A percentile compares a stretch with the other conserved stretches of the same genome.
These are phyloP conservation scores for Pichia ethanolica DNA, from an alignment of 805 yeast species.

Conservation along the genomic window DNA sequence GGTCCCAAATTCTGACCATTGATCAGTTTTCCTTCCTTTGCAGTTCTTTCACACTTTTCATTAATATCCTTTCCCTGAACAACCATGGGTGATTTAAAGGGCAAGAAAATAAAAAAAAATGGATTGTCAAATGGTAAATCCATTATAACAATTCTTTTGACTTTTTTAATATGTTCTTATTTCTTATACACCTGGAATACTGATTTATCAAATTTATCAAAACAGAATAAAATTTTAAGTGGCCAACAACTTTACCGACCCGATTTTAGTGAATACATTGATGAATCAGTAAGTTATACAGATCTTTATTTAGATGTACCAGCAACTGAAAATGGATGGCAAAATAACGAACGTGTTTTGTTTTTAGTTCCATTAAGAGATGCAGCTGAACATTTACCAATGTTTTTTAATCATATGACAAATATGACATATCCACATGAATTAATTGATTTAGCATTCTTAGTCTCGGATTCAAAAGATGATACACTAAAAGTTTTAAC, in stretches of 20 bases:
- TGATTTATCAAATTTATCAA: not conserved
- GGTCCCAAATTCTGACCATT: no score
- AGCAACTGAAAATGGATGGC: conserved; percentile 47
- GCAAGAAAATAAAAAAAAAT: no score
- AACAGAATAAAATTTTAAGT: not conserved
- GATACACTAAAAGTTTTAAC: conserved; percentile 67
- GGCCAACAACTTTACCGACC: conserved; percentile 10
- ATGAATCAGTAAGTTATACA: conserved; percentile 11
- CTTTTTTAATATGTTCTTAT: not conserved
- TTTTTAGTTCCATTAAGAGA: conserved; percentile 55
- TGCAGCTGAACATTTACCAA: conserved; percentile 53
- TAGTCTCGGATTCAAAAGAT: conserved; percentile 87
- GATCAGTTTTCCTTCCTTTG: no score
- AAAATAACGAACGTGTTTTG: conserved; percentile 41
- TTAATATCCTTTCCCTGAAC: no score
- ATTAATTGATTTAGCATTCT: conserved; percentile 58
- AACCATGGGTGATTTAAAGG: no score
- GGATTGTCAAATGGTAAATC: not conserved
- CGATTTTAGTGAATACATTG: conserved; percentile 5
- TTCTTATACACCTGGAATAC: not conserved
- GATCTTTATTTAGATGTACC: conserved; percentile 35
- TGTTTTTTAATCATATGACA: conserved; percentile 51
- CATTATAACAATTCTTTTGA: not conserved
- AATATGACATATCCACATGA: conserved; percentile 53
- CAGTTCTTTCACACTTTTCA: no score